Percentiles rank a stretch among this genome's conserved stretches.
phyloP scores from a whole-genome alignment of 129 eudicot species.

The carrot (Daucus carota) region DH1_v3.0 NC_030384.2:37076001-37076500 shows the following conservation, averaged over 20 bases:
- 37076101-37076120: constrained; percentile 39
- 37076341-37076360: constrained; percentile 12
- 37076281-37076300: constrained; percentile 31
- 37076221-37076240: constrained; percentile 41
- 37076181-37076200: constrained; percentile 31
- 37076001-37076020: constrained; percentile 44
- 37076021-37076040: constrained; percentile 59
- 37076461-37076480: not conserved
- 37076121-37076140: constrained; percentile 36
- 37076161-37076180: constrained; percentile 49
- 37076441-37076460: not conserved
- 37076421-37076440: not conserved
- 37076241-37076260: constrained; percentile 48
- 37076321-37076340: constrained; percentile 32
- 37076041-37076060: constrained; percentile 51
- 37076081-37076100: constrained; percentile 24
- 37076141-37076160: constrained; percentile 30
- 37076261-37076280: constrained; percentile 25
- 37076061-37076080: constrained; percentile 42
- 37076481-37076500: not conserved
- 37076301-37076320: constrained; percentile 50
- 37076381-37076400: constrained; percentile 21
- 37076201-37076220: constrained; percentile 31
- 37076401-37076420: not conserved
- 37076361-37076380: constrained; percentile 16